Percentiles rank a stretch among this genome's conserved stretches.
These are phyloP conservation scores for Rhodotorula sp. DNA, from an alignment of 1,284 basidiomycete genomes.

Conservation along the genomic window DNA sequence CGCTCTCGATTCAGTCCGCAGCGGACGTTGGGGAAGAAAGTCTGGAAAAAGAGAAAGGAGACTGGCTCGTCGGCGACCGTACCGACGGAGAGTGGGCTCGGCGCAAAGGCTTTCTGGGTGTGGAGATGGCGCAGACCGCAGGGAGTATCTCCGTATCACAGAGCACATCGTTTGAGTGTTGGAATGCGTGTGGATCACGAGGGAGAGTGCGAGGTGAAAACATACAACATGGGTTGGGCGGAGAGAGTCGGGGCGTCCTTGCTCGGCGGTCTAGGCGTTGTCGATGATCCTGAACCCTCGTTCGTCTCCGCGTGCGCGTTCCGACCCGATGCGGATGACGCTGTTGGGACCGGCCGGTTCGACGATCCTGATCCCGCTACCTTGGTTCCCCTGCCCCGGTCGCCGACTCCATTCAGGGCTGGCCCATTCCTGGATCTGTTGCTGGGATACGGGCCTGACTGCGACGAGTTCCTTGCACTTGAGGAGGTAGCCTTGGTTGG, in stretches of 20 bases:
- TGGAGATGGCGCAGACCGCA: too few relatives aligned
- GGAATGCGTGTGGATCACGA: too few relatives aligned
- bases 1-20: too few relatives aligned
- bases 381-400: constrained; percentile 27
- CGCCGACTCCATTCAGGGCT: constrained; percentile 24
- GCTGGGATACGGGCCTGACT: constrained; percentile 5
- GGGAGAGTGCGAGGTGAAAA: background rate
- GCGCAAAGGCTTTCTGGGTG: too few relatives aligned
- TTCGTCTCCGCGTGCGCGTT: constrained; percentile 38
- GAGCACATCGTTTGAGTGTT: too few relatives aligned
- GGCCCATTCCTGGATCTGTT: constrained; percentile 1
- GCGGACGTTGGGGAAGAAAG: too few relatives aligned
- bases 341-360: background rate
- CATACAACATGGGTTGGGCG: background rate
- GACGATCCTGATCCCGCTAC: constrained; percentile 26
- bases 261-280: too few relatives aligned
- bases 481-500: constrained; percentile 32
- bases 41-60: too few relatives aligned
- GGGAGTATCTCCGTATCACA: too few relatives aligned
- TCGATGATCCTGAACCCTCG: constrained; percentile 35
- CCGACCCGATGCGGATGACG: constrained; percentile 33
- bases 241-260: background rate
- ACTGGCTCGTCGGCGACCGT: too few relatives aligned
- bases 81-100: too few relatives aligned
- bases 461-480: constrained; percentile 35